Conservation (phyloP, 495 filamentous ascomycete genomes). For the Podospora pseudocomata region DNA sequence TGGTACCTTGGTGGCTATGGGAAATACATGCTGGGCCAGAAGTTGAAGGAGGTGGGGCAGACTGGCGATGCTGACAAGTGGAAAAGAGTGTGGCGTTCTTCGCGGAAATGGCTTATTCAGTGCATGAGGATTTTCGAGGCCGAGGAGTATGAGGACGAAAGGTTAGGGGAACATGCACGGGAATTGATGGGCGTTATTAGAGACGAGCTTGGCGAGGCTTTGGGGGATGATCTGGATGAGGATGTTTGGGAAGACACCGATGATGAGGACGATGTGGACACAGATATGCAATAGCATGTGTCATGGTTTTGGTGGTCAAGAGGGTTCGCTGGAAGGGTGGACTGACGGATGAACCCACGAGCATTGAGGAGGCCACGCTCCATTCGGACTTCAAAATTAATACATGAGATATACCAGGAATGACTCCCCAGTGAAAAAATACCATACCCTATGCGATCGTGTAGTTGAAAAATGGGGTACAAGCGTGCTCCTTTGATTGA, state of each 20-base stretch:
- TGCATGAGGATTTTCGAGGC: constrained; percentile 56
- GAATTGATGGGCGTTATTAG: constrained; percentile 58
- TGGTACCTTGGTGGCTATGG: constrained; percentile 98
- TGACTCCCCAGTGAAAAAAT: too few species aligned
- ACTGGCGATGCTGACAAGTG: constrained; percentile 39
- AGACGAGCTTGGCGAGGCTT: constrained; percentile 51
- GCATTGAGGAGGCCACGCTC: background rate
- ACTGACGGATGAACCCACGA: background rate
- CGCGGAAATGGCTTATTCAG: constrained; percentile 58
- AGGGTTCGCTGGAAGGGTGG: background rate
- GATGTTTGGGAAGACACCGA: constrained; percentile 33
- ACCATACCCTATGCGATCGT: background rate
- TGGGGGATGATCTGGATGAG: constrained; percentile 49
- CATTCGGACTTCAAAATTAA: background rate
- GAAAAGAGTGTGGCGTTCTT: constrained; percentile 51
- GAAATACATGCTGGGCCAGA: constrained; percentile 72
- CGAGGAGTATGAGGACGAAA: constrained; percentile 70
- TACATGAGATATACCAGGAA: background rate
- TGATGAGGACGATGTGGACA: constrained; percentile 27
- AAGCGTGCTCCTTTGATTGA: background rate
- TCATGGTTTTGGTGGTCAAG: background rate
- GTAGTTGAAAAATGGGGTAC: background rate
- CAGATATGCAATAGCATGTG: constrained; percentile 24
- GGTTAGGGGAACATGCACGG: constrained; percentile 60
- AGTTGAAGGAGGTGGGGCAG: constrained; percentile 44